Evolutionary conservation across 108 stramenopile species (phyloP), one percentile per base, ranked within the genome.

Genomic region (Poteriospumella lacustris): DNA sequence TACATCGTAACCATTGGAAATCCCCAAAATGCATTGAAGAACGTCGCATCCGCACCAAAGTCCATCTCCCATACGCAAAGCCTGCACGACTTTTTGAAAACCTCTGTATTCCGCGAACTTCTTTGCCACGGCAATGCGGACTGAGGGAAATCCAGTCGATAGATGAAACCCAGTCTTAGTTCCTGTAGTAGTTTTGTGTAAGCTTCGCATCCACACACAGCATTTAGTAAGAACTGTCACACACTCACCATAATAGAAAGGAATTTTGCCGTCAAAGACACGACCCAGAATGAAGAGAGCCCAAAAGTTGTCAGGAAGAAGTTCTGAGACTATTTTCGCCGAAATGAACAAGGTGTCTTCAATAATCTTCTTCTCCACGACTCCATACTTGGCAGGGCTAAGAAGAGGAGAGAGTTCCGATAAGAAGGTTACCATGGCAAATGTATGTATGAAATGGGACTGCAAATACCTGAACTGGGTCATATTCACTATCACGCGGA

Each of bases 61-160:
- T 9, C 38, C 36, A 73, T 73, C 60, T 12, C 33, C 28, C 12
- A 5, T 3, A 5, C 36, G 28, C 15, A 64, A 64, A 34, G 36
- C 5, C 31, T 64, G 33, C 36, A 9, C 3, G 3, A 64, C 60
- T 33, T 31, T 64, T 5, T 12, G 36, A 64, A 64, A 64, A 34
- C 60, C 60, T 64, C 31, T 73, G 9, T 9, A 39, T 44, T 73
- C 47, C 9, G 43, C 43, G 42, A 73, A 73, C 42, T 42, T 73
- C 3, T 26, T 3, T 5, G 47, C 3, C 19, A 44, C 5, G 38
- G 26, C 26, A 15, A 73, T 33, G 38, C 70, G 5, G 9, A 56
- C 31, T 26, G 5, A 5, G 3, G 70, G 70, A 73, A 29, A 44
- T 5, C 70, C 70, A 5, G 70, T n/a, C 26, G 47, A 34, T 9